Base-by-base conservation (phyloP, 225 moss, liverwort and hornwort genomes). In the Marchantia paleacea region DNA sequence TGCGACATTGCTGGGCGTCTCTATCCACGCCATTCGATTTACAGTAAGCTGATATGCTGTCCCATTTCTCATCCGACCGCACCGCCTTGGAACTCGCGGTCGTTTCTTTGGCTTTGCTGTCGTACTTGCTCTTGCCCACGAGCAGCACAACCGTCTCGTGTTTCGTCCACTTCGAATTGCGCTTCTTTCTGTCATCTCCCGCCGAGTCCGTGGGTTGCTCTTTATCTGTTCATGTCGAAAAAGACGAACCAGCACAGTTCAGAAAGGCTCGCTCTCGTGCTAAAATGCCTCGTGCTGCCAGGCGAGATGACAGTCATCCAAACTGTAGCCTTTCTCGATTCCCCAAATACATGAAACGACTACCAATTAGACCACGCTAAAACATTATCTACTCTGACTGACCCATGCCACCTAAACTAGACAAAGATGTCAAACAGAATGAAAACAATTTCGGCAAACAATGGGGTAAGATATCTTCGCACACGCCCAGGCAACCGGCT, bases 1-100 rank as follows among this genome's bases (percentile, higher is more conserved):
- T 89, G 71, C 87, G 87, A 75, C 91, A 93, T 83, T 93, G 91
- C 67, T 88, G 87, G 70, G 86, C 85, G 51, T 90, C 86, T 86
- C 92, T 87, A 49, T 90, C 85, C 1, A 91, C 91, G 22, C 92
- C 90, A 79, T 84, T 88, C 50, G 84, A 82, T 78, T 89, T 90
- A 75, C 90, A 93, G 69, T 87, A 91, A 69, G 78, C 83, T 0
- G 91, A 89, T 68, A 93, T 86, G 69, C 80, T 75, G 78, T 93
- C 91, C 93, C 91, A 93, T 79, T 93, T 93, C 67, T 91, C 91
- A 50, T 85, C 84, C 20, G 84, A 84, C 68, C 81, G 70, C 18
- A 81, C 73, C 7, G 85, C 81, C 72, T 85, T 85, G 1, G 78
- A 74, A 9, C 73, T 75, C 5, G 85, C 78, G 12, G 77, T 81